Evolutionary conservation across 805 yeast species (phyloP), one percentile per base, ranked within the genome.

Genomic region (Hemisphaericaspora nanyangensis): DNA sequence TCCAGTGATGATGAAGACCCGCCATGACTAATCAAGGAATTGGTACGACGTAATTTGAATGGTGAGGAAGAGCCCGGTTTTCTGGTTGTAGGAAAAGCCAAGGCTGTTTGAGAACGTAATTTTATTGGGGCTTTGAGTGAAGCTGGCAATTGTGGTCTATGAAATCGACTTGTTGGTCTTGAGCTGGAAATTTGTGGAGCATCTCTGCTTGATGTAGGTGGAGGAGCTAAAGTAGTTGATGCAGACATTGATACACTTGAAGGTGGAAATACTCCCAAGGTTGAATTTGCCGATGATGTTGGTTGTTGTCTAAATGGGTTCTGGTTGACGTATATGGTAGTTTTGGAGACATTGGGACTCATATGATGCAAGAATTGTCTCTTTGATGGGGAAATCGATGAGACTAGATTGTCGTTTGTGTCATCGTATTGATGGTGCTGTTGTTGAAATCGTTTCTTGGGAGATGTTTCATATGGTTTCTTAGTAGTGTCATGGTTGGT

Each of bases 321-420:
- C 39, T 18, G 46, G 41, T 37, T 57, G 43, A 42, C 56, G 51
- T 33, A 26, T 19, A 61, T 48, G 8, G 61, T 53, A 39, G 50
- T 54, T 17, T 54, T 48, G 11, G 57, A 30, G 10, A 63, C 65
- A 40, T 64, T 64, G 28, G 70, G 68, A 46, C 67, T 61, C 65
- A 64, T 59, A 39, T 47, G 56, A 37, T 58, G 65, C 32, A 64
- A 48, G 37, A 53, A 54, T 17, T 51, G 45, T 37, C 68, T 43
- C 43, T 57, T 61, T 18, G 47, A 44, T 13, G 63, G 43, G 3
- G 41, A 36, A 5, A 19, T 7, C 10, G 38, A 12, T 19, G 40
- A 19, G 11, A 22, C 26, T 8, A 22, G 12, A 12, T 22, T 22
- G 11, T 22, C 26, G 11, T 12, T 12, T 22, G 12, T 12, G 11